Evolutionary conservation across 352 stramenopile genomes (phyloP).

Genomic region (Pythium pyrilobum): DNA sequence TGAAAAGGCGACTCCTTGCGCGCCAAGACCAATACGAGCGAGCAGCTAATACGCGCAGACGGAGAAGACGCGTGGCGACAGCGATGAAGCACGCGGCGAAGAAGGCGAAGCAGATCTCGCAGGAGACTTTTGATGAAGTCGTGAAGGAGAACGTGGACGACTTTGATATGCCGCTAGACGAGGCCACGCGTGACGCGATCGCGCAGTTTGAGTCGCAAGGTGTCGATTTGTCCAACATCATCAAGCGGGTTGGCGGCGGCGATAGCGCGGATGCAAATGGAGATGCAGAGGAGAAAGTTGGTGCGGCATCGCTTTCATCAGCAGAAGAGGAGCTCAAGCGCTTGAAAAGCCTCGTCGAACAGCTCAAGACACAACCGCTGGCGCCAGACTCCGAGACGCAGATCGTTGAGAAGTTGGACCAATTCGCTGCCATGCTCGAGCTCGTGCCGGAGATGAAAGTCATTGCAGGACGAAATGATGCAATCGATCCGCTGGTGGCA

Average conservation of each 20-base stretch:
- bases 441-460: constrained; percentile 48
- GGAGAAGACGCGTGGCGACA: neutral
- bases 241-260: constrained; percentile 32
- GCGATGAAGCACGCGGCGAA: constrained; percentile 15
- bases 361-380: constrained; percentile 12
- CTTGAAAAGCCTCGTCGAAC: constrained; percentile 30
- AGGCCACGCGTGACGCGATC: constrained; percentile 73
- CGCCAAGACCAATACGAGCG: too few relatives aligned
- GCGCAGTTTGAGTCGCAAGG: constrained; percentile 85
- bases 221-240: constrained; percentile 83
- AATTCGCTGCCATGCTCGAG: constrained; percentile 27
- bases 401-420: constrained; percentile 2
- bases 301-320: constrained; percentile 17
- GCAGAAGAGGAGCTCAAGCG: constrained; percentile 5
- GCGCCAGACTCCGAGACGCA: neutral
- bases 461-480: constrained; percentile 53
- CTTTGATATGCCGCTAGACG: constrained; percentile 82
- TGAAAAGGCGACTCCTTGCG: neutral
- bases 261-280: neutral
- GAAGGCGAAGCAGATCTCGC: constrained; percentile 66
- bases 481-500: constrained; percentile 36
- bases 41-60: too few relatives aligned
- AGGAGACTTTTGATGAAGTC: constrained; percentile 88
- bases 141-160: constrained; percentile 88
- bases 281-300: neutral